A percentile compares a stretch with the other conserved stretches of the same genome.
These are phyloP conservation scores for Paraglomus occultum DNA, from an alignment of 192 early-diverging fungal genomes.

Conservation along the genomic window DNA sequence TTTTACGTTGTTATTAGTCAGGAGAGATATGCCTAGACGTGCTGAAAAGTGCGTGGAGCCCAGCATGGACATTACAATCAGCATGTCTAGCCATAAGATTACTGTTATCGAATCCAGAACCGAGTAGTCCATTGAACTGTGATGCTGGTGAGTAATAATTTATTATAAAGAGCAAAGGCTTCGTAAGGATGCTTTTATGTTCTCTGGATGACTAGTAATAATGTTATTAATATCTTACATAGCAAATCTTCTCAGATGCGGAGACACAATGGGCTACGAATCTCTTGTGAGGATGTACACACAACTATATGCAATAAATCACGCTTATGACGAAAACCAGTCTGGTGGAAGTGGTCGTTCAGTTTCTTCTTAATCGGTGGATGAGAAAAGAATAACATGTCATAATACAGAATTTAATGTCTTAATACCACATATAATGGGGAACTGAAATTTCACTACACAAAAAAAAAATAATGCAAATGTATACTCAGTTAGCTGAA, in stretches of 20 bases:
- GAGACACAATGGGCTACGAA: constrained; percentile 84
- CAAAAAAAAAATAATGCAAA: too few species aligned
- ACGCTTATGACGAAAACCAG: constrained; percentile 24
- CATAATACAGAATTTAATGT: too few species aligned
- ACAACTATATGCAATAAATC: constrained; percentile 58
- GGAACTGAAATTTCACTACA: too few species aligned
- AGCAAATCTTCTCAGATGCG: constrained; percentile 86
- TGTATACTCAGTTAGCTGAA: too few species aligned
- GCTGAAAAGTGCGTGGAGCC: constrained; percentile 90
- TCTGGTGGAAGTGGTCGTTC: too few species aligned
- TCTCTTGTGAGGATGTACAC: constrained; percentile 88
- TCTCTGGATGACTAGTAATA: not conserved
- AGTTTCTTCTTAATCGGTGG: too few species aligned
- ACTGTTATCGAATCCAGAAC: constrained; percentile 84
- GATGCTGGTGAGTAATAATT: constrained; percentile 61
- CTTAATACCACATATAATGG: too few species aligned
- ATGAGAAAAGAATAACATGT: too few species aligned
- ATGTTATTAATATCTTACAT: not conserved
- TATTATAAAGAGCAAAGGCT: too few species aligned
- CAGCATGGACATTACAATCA: constrained; percentile 91
- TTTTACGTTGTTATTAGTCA: constrained; percentile 52
- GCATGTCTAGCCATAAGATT: constrained; percentile 80
- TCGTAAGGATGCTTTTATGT: too few species aligned
- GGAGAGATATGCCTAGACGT: constrained; percentile 98
- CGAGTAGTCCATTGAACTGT: constrained; percentile 89